These are phyloP conservation scores for Nakazawaea populi DNA, from an alignment of 805 yeast genomes.

Conservation along the genomic window DNA sequence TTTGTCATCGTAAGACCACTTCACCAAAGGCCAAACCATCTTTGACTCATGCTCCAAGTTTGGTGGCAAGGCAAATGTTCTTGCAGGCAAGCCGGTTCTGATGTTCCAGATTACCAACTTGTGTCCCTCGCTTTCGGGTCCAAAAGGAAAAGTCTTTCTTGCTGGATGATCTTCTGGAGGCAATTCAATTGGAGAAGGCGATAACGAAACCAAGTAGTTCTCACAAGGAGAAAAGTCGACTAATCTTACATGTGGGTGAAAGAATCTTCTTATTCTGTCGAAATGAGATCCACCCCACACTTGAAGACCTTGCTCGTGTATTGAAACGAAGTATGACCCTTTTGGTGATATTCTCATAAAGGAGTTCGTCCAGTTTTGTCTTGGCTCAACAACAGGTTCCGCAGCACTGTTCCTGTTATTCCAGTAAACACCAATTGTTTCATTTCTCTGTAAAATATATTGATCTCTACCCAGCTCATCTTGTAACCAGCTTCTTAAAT, in stretches of 20 bases:
- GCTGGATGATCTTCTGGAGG: slow-evolving; percentile 65
- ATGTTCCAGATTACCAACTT: slow-evolving; percentile 92
- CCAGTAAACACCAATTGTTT: slow-evolving; percentile 84
- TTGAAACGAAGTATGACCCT: slow-evolving; percentile 82
- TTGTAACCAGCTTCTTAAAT: slow-evolving; percentile 85
- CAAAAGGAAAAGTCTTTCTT: slow-evolving; percentile 71
- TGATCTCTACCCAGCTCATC: slow-evolving; percentile 91
- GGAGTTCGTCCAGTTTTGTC: slow-evolving; percentile 82
- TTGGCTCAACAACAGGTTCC: slow-evolving; percentile 71
- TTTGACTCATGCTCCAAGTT: slow-evolving; percentile 58
- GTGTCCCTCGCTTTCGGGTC: slow-evolving; percentile 86
- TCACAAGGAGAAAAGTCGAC: slow-evolving; percentile 92
- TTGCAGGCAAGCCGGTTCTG: slow-evolving; percentile 71
- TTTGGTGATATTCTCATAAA: slow-evolving; percentile 88
- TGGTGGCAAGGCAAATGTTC: slow-evolving; percentile 88
- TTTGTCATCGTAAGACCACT: slow-evolving; percentile 91
- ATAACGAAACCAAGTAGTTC: slow-evolving; percentile 81
- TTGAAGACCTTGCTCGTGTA: slow-evolving; percentile 92
- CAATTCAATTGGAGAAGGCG: slow-evolving; percentile 73
- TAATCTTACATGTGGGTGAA: slow-evolving; percentile 85
- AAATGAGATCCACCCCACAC: slow-evolving; percentile 92
- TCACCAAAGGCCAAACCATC: slow-evolving; percentile 92
- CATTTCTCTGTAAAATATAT: slow-evolving; percentile 71
- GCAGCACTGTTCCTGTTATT: slow-evolving; percentile 65
- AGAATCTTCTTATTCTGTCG: slow-evolving; percentile 66